Base-by-base conservation (phyloP, 1,139 yeast genomes). In the Yamadazyma kanchanaburiensis region DNA sequence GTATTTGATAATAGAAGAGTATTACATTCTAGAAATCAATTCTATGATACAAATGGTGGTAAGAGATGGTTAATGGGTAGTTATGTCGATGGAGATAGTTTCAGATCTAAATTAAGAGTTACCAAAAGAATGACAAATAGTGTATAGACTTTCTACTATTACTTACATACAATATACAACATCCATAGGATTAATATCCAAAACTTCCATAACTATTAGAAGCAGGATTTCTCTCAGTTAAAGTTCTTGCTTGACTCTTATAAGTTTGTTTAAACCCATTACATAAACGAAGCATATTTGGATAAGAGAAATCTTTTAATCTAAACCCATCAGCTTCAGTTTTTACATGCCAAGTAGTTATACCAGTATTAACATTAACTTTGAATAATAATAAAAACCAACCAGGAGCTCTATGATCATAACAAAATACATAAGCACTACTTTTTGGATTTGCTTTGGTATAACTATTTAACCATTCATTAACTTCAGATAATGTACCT, bases 331-430 rank as follows among this genome's bases (percentile, higher is more conserved):
- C 82, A 21, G 94, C 88, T 33, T 84, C 81, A 9, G 88, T 87
- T 57, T 80, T 83, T 23, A 91, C 96, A 49, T 86, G 86, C 95
- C 96, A 87, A 4, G 87, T 80, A 45, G 79, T 77, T 26, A 88
- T 71, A 22, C 84, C 80, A 12, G 94, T 76, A 37, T 69, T 69
- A 17, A 77, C 81, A 45, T 80, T 85, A 27, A 74, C 68, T 60
- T 89, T 91, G 70, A 89, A 91, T 58, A 89, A 72, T 36, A 91
- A 65, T 47, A 79, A 70, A 56, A 91, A 88, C 77, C 89, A 87
- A 14, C 98, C 98, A 1, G 99, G 96, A 26, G 81, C 77, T 51
- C 81, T 84, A 57, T 86, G 88, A 56, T 91, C 95, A 56, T 79
- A 81, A 53, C 96, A 86, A 62, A 89, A 91, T 21, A 88, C 87